These are phyloP conservation scores for Volutella citrinella DNA, from an alignment of 2,329 filamentous ascomycete genomes.

Conservation along the genomic window DNA sequence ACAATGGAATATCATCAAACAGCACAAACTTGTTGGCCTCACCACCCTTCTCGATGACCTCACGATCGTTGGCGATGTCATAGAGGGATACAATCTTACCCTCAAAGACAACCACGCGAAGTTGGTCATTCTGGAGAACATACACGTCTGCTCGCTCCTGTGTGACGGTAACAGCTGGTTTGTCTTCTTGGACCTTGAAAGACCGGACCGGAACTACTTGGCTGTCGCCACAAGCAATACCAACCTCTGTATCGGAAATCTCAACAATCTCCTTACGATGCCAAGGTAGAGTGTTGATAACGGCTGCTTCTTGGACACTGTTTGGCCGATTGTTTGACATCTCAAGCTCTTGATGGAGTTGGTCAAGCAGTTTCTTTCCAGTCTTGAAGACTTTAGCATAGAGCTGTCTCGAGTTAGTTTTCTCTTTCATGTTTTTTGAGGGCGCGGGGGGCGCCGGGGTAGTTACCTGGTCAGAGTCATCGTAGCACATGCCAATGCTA, in stretches of 20 bases:
- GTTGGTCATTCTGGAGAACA: conserved; percentile 74
- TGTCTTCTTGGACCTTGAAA: conserved; percentile 44
- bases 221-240: conserved; percentile 56
- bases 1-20: conserved; percentile 95
- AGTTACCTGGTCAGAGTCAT: conserved; percentile 78
- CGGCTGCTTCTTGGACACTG: conserved; percentile 51
- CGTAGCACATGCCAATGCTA: conserved; percentile 96
- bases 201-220: conserved; percentile 48
- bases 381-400: conserved; percentile 81
- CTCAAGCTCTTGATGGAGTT: conserved; percentile 66
- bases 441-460: too few relatives aligned
- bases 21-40: conserved; percentile 91
- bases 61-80: conserved; percentile 69
- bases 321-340: conserved; percentile 45
- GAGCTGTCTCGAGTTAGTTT: too few relatives aligned
- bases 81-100: conserved; percentile 83
- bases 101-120: conserved; percentile 67
- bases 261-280: conserved; percentile 70
- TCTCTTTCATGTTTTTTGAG: too few relatives aligned
- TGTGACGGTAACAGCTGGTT: conserved; percentile 49
- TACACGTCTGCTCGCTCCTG: conserved; percentile 62
- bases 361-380: conserved; percentile 67
- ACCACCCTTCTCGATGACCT: conserved; percentile 69
- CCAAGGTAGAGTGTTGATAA: conserved; percentile 88
- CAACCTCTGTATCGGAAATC: conserved; percentile 51